Evolutionary conservation across 352 stramenopile genomes (phyloP), one percentile per base, ranked within the genome.

Genomic region (Phytophthora vignae): DNA sequence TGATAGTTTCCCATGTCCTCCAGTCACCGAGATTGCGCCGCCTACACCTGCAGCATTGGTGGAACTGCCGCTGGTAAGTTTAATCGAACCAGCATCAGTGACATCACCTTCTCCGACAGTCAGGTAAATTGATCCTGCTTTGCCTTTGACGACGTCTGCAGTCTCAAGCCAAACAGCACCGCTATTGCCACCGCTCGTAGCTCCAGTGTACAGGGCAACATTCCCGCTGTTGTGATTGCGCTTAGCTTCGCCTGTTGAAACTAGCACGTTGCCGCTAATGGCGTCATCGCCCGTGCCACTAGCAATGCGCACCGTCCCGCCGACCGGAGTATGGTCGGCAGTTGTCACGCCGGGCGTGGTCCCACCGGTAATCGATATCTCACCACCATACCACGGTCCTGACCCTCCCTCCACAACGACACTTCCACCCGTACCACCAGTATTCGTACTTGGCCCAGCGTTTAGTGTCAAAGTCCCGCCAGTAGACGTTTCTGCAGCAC

Each of bases 81-180:
- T 17, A 11, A 66, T 71, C 29, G 21, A 67, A 1, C 64, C 64
- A 38, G 64, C 48, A 57, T 52, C 29, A 50, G 15, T n/a, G 44
- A 38, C 56, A 44, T 56, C 27, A 10, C 64, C 50, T 7, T 8
- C 63, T 12, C 76, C 76, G 21, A 67, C 48, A 14, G 55, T 74
- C 1, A 77, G 22, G 15, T 40, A 22, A 33, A 84, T 69, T 0
- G 70, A 69, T 25, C 77, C 77, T 38, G 67, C 67, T 36, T 62
- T 76, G 7, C 77, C 74, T 36, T 64, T 54, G 6, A 31, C 52
- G 29, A 67, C 72, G 31, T 71, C 55, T 10, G 70, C 74, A 15
- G 75, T 84, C 48, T 64, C 21, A 2, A 86, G 46, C 14, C 42
- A 63, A 56, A 86, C 73, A 12, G 59, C 53, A 8, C 79, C 79